Base-by-base conservation (phyloP, 352 stramenopile species). In the Phytophthora pini region DNA sequence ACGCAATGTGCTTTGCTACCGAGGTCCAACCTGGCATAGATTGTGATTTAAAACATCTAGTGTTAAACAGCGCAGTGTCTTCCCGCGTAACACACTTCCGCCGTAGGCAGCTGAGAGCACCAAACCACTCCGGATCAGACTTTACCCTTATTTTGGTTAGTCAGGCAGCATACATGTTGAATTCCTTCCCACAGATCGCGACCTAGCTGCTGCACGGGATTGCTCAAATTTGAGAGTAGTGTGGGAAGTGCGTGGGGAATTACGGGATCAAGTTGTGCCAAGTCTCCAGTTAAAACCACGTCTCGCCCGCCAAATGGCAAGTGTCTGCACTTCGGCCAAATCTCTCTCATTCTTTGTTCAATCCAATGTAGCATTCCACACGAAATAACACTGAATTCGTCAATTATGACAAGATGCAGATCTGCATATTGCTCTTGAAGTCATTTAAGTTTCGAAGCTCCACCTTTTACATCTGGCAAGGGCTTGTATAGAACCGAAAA, bases 281-380 rank as follows among this genome's bases (percentile, higher is more conserved):
- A 22, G 20, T 48, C 43, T 13, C 20, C 43, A 31, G 43, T 29
- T n/a, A 48, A 29, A 6, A 24, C 6, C 0, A 59, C 40, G 22
- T 59, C 39, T 49, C 52, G 39, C 15, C 52, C 38, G 4, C 39
- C 52, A 17, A 59, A 59, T 22, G 38, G 10, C 17, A 20, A 20
- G 17, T 20, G 17, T 20, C 17, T 20, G 17, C 17, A 20, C 17
- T 20, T 20, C 17, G 17, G 17, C 17, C 17, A 20, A 20, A 20
- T 20, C 0, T 20, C 17, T 20, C 17, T 20, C 17, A 20, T 0
- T 0, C 17, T 20, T 20, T 20, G 17, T 20, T 20, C 17, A 20
- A 20, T 20, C 17, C 17, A 20, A 20, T 20, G 17, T 20, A 20
- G 17, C 17, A 20, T 20, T 20, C 17, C 17, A 20, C 17, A 20